Evolutionary conservation across 345 rosid species (phyloP).

Genomic region (Hibiscus syriacus): DNA sequence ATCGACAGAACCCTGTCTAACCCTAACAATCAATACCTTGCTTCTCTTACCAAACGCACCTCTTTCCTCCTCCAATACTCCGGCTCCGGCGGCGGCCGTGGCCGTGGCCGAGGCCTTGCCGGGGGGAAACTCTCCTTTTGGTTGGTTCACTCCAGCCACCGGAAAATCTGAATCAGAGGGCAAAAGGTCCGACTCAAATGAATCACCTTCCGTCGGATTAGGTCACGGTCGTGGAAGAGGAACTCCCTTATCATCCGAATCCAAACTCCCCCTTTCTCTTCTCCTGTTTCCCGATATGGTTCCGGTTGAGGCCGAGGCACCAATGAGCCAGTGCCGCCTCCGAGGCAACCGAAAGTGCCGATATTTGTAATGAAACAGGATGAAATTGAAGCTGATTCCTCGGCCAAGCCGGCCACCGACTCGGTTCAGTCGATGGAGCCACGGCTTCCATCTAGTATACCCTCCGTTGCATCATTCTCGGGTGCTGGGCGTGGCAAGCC

Average conservation of each 20-base stretch:
- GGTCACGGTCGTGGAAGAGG: conserved; percentile 73
- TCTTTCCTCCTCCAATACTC: conserved; percentile 29
- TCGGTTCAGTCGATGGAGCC: conserved; percentile 9
- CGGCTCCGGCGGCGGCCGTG: conserved; percentile 39
- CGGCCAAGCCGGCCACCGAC: conserved; percentile 7
- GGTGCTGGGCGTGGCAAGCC: conserved; percentile 59
- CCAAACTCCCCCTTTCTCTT: conserved; percentile 31
- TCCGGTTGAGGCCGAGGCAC: conserved; percentile 46
- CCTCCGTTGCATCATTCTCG: conserved; percentile 17
- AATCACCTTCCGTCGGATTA: conserved; percentile 24
- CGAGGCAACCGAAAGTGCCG: conserved; percentile 17
- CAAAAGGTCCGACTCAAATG: conserved; percentile 21
- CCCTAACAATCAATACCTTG: conserved; percentile 3
- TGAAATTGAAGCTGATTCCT: neutral
- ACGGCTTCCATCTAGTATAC: conserved; percentile 20
- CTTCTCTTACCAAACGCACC: conserved; percentile 14
- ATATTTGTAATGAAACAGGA: conserved; percentile 23
- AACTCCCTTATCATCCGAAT: conserved; percentile 30
- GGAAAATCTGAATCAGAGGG: conserved; percentile 22
- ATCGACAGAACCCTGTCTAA: conserved; percentile 40
- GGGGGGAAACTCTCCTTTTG: conserved; percentile 18
- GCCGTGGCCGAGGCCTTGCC: conserved; percentile 35
- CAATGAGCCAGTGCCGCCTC: conserved; percentile 9
- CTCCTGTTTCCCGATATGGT: conserved; percentile 25
- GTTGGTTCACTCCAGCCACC: conserved; percentile 13